These are phyloP conservation scores for Dalbergia oliveri DNA, from an alignment of 306 rosid species.

Conservation along the genomic window DNA sequence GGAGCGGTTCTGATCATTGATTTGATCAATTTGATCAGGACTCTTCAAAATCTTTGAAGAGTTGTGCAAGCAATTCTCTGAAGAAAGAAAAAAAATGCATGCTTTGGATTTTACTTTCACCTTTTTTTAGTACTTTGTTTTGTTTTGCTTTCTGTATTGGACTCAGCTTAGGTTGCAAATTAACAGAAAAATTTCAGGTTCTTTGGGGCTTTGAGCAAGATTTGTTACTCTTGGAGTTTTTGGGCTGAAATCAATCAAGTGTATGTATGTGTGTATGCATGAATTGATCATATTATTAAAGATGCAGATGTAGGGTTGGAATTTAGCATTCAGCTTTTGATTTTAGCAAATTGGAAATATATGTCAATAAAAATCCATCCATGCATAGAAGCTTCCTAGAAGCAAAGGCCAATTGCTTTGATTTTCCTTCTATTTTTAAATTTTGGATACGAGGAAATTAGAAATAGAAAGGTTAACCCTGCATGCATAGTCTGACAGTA, in stretches of 20 bases:
- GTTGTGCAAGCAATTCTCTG: slow-evolving; percentile 41
- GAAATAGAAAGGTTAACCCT: background rate
- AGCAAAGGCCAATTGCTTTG: no score
- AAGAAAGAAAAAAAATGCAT: slow-evolving; percentile 4
- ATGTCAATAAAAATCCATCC: background rate
- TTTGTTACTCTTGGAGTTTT: slow-evolving; percentile 36
- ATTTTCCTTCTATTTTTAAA: slow-evolving; percentile 3
- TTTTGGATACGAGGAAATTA: slow-evolving; percentile 1
- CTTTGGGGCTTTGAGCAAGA: slow-evolving; percentile 24
- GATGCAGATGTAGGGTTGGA: background rate
- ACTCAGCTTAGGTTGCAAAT: background rate
- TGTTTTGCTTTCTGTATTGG: slow-evolving; percentile 28
- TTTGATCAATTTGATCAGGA: slow-evolving; percentile 20
- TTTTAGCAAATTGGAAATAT: background rate
- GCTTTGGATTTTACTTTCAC: slow-evolving; percentile 6
- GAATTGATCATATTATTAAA: background rate
- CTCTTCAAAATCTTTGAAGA: slow-evolving; percentile 36
- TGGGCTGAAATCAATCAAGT: slow-evolving; percentile 35
- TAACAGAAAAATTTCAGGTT: slow-evolving; percentile 24
- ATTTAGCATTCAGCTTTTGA: slow-evolving; percentile 18
- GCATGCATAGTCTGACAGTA: background rate
- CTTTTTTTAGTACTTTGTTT: background rate
- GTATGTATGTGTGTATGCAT: background rate
- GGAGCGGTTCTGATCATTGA: slow-evolving; percentile 41
- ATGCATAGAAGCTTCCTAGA: no score